Evolutionary conservation across 2,329 filamentous ascomycete species (phyloP).

Genomic region (Xylariaceae sp.): DNA sequence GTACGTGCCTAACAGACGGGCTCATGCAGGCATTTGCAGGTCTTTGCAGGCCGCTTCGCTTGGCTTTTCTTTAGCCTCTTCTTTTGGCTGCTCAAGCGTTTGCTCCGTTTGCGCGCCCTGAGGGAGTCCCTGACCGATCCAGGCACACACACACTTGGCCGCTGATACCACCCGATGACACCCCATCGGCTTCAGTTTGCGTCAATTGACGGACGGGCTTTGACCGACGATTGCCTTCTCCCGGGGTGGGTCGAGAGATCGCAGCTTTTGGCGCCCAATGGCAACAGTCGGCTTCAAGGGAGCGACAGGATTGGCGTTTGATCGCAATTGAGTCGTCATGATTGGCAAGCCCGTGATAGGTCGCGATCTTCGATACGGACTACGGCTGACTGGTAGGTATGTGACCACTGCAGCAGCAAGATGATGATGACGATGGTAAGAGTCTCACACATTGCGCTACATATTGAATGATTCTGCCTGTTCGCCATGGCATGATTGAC

Average conservation of each 20-base stretch:
- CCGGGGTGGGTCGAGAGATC: slow-evolving; percentile 9
- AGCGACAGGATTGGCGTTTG: slow-evolving; percentile 7
- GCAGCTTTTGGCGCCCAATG: slow-evolving; percentile 27
- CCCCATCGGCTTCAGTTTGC: not conserved
- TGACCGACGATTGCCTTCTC: not conserved
- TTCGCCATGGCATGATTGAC: slow-evolving; percentile 1
- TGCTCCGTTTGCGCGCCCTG: slow-evolving; percentile 3
- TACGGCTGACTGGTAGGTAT: not conserved
- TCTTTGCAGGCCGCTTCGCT: slow-evolving; percentile 17
- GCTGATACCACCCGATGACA: not conserved
- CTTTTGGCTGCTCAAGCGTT: slow-evolving; percentile 25
- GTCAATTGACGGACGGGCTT: slow-evolving; percentile 6
- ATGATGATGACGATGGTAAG: slow-evolving; percentile 20
- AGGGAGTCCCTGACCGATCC: slow-evolving; percentile 25
- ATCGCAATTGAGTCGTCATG: slow-evolving; percentile 16
- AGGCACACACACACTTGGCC: slow-evolving; percentile 26
- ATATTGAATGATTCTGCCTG: not conserved
- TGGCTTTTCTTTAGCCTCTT: not conserved
- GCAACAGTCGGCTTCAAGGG: slow-evolving; percentile 11
- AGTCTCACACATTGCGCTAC: too few species aligned
- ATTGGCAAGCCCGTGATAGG: slow-evolving; percentile 15
- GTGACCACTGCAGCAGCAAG: slow-evolving; percentile 18
- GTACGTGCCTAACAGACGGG: slow-evolving; percentile 8
- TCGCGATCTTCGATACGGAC: not conserved
- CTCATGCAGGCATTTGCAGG: slow-evolving; percentile 24